A percentile compares a stretch with the other conserved stretches of the same genome.
Evolutionary conservation across 108 stramenopile species (phyloP).

Genomic region (Discostella stelligeroides): DNA sequence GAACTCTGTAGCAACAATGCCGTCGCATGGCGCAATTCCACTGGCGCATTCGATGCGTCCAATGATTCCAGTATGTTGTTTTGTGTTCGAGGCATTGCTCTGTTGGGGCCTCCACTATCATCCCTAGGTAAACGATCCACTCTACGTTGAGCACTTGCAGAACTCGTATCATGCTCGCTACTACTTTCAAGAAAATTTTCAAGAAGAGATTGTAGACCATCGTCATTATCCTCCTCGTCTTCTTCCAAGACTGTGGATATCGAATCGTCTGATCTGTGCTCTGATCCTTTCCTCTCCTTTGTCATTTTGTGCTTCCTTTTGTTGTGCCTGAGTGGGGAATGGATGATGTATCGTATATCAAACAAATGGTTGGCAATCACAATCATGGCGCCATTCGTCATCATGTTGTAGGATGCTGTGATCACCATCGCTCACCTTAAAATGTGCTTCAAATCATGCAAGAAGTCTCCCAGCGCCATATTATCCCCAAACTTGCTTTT

Average conservation of each 20-base stretch:
- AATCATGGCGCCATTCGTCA: no score
- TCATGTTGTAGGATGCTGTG: neutral
- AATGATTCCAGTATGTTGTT: slow-evolving; percentile 20
- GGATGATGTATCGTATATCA: no score
- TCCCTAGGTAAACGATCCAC: neutral
- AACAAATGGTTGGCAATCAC: no score
- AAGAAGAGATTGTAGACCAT: slow-evolving; percentile 25
- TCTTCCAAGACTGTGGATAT: slow-evolving; percentile 46
- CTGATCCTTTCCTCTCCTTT: slow-evolving; percentile 1
- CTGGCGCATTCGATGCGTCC: slow-evolving; percentile 30
- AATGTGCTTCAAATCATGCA: slow-evolving; percentile 79
- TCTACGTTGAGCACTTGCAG: neutral
- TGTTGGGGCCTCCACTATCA: neutral
- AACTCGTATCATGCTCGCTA: neutral
- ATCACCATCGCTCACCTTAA: slow-evolving; percentile 39
- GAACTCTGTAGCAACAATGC: slow-evolving; percentile 40
- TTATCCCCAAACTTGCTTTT: slow-evolving; percentile 81
- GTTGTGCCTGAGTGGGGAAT: slow-evolving; percentile 18
- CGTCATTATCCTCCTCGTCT: slow-evolving; percentile 41
- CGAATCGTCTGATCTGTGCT: slow-evolving; percentile 25
- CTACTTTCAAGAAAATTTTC: slow-evolving; percentile 29
- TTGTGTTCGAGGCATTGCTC: neutral
- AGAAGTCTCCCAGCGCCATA: slow-evolving; percentile 85
- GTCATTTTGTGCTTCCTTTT: slow-evolving; percentile 18
- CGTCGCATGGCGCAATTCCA: slow-evolving; percentile 37